These are phyloP conservation scores for Porogramme epimiltina DNA, from an alignment of 1,284 basidiomycete genomes.

Conservation along the genomic window DNA sequence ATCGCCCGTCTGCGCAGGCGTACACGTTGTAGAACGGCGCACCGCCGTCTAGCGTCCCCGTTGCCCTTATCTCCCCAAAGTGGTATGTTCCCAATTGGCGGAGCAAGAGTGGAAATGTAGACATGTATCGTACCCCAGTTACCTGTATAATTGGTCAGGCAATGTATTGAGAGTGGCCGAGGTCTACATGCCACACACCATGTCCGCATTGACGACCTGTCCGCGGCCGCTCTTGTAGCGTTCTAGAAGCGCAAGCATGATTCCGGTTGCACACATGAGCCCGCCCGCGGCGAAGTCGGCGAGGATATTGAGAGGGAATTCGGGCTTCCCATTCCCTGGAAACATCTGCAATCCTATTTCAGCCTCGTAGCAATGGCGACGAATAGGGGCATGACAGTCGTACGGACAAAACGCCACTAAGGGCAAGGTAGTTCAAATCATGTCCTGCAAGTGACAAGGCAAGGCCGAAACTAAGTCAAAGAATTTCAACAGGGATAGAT, in stretches of 20 bases:
- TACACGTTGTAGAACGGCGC: slow-evolving; percentile 83
- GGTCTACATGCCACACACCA: slow-evolving; percentile 58
- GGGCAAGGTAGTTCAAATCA: slow-evolving; percentile 86
- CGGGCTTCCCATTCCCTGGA: slow-evolving; percentile 69
- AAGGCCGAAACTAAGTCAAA: not conserved
- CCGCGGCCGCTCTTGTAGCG: slow-evolving; percentile 64
- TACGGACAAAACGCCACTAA: slow-evolving; percentile 78
- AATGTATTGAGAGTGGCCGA: no score
- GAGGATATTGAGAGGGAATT: slow-evolving; percentile 76
- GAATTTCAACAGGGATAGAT: not conserved
- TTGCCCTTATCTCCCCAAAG: slow-evolving; percentile 52
- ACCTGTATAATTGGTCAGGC: slow-evolving; percentile 46
- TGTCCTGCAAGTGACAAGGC: slow-evolving; percentile 58
- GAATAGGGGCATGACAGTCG: slow-evolving; percentile 21
- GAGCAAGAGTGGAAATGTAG: slow-evolving; percentile 69
- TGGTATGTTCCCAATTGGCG: slow-evolving; percentile 33
- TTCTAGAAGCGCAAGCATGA: slow-evolving; percentile 76
- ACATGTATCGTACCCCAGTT: slow-evolving; percentile 76
- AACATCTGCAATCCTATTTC: slow-evolving; percentile 52
- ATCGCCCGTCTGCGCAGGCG: slow-evolving; percentile 69
- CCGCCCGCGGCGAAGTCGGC: slow-evolving; percentile 87
- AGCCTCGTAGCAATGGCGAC: not conserved
- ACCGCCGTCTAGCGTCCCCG: slow-evolving; percentile 74
- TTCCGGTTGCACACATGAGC: slow-evolving; percentile 71
- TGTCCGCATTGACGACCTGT: slow-evolving; percentile 78